phyloP scores from a whole-genome alignment of 805 yeast species.

The Candida pseudoglaebosa region DNA sequence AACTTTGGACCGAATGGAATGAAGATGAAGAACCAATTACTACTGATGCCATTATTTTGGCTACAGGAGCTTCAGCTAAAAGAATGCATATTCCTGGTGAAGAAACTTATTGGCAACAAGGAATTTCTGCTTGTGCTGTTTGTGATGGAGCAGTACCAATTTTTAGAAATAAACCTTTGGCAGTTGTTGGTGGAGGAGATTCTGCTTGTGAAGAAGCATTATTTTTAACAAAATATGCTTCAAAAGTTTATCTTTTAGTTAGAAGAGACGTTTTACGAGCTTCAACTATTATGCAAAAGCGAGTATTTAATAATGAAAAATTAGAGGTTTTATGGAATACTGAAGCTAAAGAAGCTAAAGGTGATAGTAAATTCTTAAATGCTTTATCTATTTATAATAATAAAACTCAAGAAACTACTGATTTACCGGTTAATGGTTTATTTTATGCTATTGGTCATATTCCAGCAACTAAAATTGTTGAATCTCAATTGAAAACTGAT shows the following conservation, averaged over 20 bases:
- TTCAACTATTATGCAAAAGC: slow-evolving; percentile 93
- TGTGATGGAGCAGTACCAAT: slow-evolving; percentile 99
- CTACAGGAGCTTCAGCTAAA: slow-evolving; percentile 98
- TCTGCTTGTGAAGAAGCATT: slow-evolving; percentile 99
- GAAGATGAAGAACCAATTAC: slow-evolving; percentile 91
- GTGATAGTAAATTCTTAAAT: slow-evolving; percentile 82
- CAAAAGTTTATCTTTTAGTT: slow-evolving; percentile 88
- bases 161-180: slow-evolving; percentile 95
- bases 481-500: slow-evolving; percentile 76
- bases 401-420: slow-evolving; percentile 63
- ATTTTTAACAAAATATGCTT: slow-evolving; percentile 95
- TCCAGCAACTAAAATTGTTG: slow-evolving; percentile 86
- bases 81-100: slow-evolving; percentile 94
- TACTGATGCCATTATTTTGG: slow-evolving; percentile 86
- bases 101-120: slow-evolving; percentile 97
- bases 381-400: slow-evolving; percentile 65
- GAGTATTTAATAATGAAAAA: slow-evolving; percentile 80
- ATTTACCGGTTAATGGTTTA: slow-evolving; percentile 80
- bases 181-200: slow-evolving; percentile 99
- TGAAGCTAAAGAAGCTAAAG: slow-evolving; percentile 83
- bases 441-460: slow-evolving; percentile 98
- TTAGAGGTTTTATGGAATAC: slow-evolving; percentile 88
- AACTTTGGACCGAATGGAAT: slow-evolving; percentile 93
- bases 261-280: slow-evolving; percentile 96
- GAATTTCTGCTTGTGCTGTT: slow-evolving; percentile 99